A percentile compares a stretch with the other conserved stretches of the same genome.
Evolutionary conservation across 2,329 filamentous ascomycete genomes (phyloP).

Genomic region (Aspergillus neoniger): DNA sequence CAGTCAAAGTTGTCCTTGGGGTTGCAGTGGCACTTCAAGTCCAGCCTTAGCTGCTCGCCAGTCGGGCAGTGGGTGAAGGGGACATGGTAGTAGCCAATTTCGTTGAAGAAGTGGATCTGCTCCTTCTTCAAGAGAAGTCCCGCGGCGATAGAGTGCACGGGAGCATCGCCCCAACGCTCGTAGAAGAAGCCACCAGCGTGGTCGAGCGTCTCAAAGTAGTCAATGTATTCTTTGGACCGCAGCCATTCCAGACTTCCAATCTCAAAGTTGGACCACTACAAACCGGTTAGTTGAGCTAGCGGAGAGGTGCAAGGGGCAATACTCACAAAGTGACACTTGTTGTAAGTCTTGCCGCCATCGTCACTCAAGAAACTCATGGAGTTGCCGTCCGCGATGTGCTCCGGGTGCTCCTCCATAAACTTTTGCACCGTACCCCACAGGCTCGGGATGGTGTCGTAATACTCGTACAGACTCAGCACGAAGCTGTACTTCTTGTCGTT

Average conservation of each 20-base stretch:
- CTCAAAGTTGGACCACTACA: conserved; percentile 97
- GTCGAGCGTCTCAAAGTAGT: conserved; percentile 89
- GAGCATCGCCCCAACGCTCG: conserved; percentile 96
- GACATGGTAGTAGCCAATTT: conserved; percentile 97
- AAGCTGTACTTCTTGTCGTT: conserved; percentile 99
- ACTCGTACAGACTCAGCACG: conserved; percentile 92
- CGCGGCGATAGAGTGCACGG: conserved; percentile 96
- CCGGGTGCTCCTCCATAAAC: conserved; percentile 86
- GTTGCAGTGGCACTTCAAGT: conserved; percentile 92
- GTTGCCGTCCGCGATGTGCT: conserved; percentile 83
- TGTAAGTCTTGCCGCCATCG: conserved; percentile 88
- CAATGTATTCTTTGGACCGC: conserved; percentile 80
- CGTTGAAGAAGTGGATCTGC: conserved; percentile 97
- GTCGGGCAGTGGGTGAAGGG: conserved; percentile 98
- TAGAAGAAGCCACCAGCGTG: conserved; percentile 97
- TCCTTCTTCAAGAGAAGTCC: conserved; percentile 84
- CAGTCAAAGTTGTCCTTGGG: conserved; percentile 98
- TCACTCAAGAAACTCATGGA: conserved; percentile 90
- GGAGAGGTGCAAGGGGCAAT: background rate
- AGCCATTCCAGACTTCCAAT: conserved; percentile 94
- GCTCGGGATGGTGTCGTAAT: conserved; percentile 91
- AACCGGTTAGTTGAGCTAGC: conserved; percentile 19
- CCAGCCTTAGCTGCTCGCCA: conserved; percentile 76
- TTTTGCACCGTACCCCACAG: conserved; percentile 95
- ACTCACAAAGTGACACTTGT: conserved; percentile 94